Evolutionary conservation across 768 basidiomycete genomes (phyloP).

Genomic region (Glaciozyma antarctica): DNA sequence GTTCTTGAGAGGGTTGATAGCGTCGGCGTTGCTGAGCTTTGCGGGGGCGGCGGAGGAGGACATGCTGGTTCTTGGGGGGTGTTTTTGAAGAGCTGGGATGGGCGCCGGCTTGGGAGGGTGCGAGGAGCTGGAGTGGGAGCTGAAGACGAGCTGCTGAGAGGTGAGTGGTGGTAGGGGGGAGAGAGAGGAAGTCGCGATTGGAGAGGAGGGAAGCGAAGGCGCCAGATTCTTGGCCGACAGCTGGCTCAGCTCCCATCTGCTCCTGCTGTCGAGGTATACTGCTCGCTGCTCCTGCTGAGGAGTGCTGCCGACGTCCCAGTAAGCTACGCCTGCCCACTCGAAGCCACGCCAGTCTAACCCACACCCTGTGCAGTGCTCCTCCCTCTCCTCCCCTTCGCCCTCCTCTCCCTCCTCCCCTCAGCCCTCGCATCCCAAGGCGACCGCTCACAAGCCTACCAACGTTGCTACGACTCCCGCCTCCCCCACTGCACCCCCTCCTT

Average conservation of each 20-base stretch:
- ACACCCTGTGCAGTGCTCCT: background rate
- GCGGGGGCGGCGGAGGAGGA: background rate
- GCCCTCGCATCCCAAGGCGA: constrained; percentile 42
- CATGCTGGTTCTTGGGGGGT: background rate
- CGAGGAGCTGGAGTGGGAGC: background rate
- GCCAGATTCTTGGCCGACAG: background rate
- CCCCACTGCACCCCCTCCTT: constrained; percentile 39
- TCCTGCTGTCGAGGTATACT: background rate
- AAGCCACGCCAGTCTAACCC: background rate
- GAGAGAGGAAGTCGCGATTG: background rate
- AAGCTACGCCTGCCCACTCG: background rate
- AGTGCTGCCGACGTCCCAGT: background rate
- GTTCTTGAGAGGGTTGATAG: constrained; percentile 44
- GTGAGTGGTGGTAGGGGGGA: background rate
- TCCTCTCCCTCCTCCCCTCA: background rate
- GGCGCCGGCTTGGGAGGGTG: too few species aligned
- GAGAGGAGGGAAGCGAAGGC: too few species aligned
- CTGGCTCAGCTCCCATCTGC: background rate
- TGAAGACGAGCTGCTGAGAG: background rate
- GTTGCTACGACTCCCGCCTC: constrained; percentile 49
- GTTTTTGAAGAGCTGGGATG: background rate
- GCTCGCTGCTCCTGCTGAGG: too few species aligned
- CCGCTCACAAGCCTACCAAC: constrained; percentile 47
- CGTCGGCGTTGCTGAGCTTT: constrained; percentile 23
- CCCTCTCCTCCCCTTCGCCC: background rate